Conservation (phyloP, 2,329 filamentous ascomycete genomes). For the Pezicula rhizophila region DNA sequence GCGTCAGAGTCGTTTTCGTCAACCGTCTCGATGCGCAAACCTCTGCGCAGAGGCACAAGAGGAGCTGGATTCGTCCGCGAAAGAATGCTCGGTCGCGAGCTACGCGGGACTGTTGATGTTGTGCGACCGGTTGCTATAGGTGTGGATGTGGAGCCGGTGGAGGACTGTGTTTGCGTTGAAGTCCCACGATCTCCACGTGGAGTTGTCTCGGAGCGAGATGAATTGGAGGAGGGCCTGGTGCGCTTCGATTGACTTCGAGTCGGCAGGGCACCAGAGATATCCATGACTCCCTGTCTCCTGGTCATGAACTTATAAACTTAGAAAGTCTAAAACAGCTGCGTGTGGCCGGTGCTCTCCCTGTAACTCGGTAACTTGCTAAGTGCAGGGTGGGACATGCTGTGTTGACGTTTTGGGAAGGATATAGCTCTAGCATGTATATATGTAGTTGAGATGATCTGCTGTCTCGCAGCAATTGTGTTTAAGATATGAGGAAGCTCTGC, state of each 20-base stretch:
- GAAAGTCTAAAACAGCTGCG: too few relatives aligned
- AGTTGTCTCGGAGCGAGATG: not conserved
- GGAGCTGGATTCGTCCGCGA: slow-evolving; percentile 16
- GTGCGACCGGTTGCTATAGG: slow-evolving; percentile 11
- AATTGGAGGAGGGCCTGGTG: slow-evolving; percentile 3
- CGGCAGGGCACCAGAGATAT: too few relatives aligned
- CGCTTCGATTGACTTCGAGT: slow-evolving; percentile 2
- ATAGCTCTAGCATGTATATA: too few relatives aligned
- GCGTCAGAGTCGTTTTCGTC: slow-evolving; percentile 14
- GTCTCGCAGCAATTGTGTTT: too few relatives aligned
- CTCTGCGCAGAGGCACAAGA: slow-evolving; percentile 8
- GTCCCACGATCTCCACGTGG: slow-evolving; percentile 2
- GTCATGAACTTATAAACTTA: too few relatives aligned
- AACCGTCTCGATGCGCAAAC: slow-evolving; percentile 5
- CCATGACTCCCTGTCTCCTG: too few relatives aligned
- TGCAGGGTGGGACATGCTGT: too few relatives aligned
- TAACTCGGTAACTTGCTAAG: too few relatives aligned
- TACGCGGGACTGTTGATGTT: not conserved
- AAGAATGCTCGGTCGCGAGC: slow-evolving; percentile 5
- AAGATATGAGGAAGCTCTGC: too few relatives aligned
- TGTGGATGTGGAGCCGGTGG: not conserved
- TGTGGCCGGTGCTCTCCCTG: too few relatives aligned
- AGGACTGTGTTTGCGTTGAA: slow-evolving; percentile 1
- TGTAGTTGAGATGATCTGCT: too few relatives aligned
- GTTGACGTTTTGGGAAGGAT: too few relatives aligned